Conservation (phyloP, 192 early-diverging fungal species). For the Coemansia sp. region DNA sequence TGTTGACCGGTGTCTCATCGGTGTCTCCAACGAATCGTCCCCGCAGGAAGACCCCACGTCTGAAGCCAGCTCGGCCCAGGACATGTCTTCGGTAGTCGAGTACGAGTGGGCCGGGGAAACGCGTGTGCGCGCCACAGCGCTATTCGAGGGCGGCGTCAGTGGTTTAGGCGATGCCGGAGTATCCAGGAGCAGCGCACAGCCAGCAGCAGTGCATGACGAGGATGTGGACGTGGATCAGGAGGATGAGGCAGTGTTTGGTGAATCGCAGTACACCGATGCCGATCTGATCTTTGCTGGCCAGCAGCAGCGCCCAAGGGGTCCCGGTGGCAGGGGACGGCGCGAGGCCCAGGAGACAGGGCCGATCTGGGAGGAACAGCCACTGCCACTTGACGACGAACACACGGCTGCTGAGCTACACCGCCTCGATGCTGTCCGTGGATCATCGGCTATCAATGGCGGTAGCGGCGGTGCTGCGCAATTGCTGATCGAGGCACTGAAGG, state of each 20-base stretch:
- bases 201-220: no score
- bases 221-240: slow-evolving; percentile 84
- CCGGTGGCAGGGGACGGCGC: no score
- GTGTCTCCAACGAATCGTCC: neutral
- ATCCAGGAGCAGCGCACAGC: no score
- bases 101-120: slow-evolving; percentile 82
- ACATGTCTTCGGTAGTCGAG: slow-evolving; percentile 55
- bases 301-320: no score
- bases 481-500: slow-evolving; percentile 75
- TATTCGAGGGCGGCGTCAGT: slow-evolving; percentile 70
- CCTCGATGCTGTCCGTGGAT: neutral
- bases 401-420: slow-evolving; percentile 6
- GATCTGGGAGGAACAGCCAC: slow-evolving; percentile 8
- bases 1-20: slow-evolving; percentile 68
- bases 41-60: neutral
- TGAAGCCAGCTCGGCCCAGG: no score
- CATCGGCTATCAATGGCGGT: neutral
- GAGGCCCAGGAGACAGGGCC: no score
- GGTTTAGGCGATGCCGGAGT: slow-evolving; percentile 8
- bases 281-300: slow-evolving; percentile 55
- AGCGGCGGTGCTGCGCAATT: slow-evolving; percentile 47
- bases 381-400: neutral
- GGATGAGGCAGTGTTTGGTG: slow-evolving; percentile 67
- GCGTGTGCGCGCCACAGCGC: slow-evolving; percentile 71
- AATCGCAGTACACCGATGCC: slow-evolving; percentile 67